These are phyloP conservation scores for Calonectria hawksworthii DNA, from an alignment of 2,329 filamentous ascomycete genomes.

Conservation along the genomic window DNA sequence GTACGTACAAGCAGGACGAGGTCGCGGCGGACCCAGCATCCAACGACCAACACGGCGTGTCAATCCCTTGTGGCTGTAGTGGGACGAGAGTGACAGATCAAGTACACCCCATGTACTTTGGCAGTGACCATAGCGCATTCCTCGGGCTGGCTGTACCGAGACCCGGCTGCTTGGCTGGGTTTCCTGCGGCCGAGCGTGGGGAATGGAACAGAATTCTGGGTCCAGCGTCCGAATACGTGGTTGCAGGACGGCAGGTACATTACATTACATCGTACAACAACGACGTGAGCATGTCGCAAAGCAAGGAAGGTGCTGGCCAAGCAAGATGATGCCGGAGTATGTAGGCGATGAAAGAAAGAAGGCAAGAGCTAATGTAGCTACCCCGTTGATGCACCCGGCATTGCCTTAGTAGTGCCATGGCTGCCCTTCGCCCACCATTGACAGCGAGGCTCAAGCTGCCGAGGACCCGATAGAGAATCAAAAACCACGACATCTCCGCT, in stretches of 20 bases:
- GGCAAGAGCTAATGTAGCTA: neutral
- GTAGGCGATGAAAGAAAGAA: neutral
- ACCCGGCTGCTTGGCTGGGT: conserved; percentile 30
- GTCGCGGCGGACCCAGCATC: neutral
- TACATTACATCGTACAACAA: neutral
- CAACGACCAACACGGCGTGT: neutral
- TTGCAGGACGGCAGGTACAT: neutral
- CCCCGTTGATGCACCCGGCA: neutral
- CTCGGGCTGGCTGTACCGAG: conserved; percentile 16
- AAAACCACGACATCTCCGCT: neutral
- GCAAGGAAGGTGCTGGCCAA: no score
- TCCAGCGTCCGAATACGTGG: conserved; percentile 20
- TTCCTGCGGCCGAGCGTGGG: conserved; percentile 29
- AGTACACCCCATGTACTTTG: neutral
- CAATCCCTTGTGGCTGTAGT: neutral
- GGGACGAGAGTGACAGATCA: neutral
- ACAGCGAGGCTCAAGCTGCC: conserved; percentile 13
- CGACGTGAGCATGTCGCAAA: no score
- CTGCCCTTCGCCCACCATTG: conserved; percentile 7
- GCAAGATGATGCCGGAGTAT: neutral
- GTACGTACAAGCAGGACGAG: neutral
- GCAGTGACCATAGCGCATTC: neutral
- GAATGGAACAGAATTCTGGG: conserved; percentile 22
- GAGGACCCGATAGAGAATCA: conserved; percentile 20
- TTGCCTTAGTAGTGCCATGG: conserved; percentile 14